Conservation (phyloP, 2,329 filamentous ascomycete genomes). For the Fusarium sp. region DNA sequence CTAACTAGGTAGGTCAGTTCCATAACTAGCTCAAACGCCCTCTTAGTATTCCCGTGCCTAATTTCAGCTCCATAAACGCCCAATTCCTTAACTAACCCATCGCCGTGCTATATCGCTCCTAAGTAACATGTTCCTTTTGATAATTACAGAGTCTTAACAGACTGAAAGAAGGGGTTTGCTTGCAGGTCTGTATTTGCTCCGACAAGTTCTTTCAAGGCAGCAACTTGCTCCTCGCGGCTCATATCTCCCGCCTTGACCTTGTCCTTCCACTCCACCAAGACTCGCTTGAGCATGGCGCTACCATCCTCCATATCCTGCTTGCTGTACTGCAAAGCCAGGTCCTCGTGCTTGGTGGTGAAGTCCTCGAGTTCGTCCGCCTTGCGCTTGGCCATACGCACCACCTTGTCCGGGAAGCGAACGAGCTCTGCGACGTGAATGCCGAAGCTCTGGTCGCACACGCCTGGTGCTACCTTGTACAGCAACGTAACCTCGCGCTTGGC, state of each 20-base stretch:
- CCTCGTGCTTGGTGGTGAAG: slow-evolving; percentile 84
- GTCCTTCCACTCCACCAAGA: slow-evolving; percentile 88
- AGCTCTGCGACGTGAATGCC: slow-evolving; percentile 98
- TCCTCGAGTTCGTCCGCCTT: slow-evolving; percentile 99
- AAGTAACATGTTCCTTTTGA: background rate
- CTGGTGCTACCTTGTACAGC: slow-evolving; percentile 95
- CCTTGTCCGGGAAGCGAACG: slow-evolving; percentile 95
- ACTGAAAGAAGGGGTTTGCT: slow-evolving; percentile 78
- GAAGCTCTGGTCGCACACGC: slow-evolving; percentile 96
- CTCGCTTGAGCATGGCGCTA: slow-evolving; percentile 83
- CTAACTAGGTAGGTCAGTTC: slow-evolving; percentile 5
- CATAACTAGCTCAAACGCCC: slow-evolving; percentile 12
- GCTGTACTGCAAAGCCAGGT: slow-evolving; percentile 71
- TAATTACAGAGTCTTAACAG: slow-evolving; percentile 66
- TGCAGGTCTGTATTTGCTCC: slow-evolving; percentile 75
- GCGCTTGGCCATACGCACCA: slow-evolving; percentile 98
- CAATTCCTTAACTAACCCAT: slow-evolving; percentile 1
- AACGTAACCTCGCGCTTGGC: slow-evolving; percentile 87
- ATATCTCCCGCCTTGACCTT: slow-evolving; percentile 73
- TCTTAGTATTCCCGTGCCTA: slow-evolving; percentile 17
- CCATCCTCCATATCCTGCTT: slow-evolving; percentile 92
- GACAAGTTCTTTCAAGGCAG: slow-evolving; percentile 83
- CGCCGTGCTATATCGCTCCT: slow-evolving; percentile 6
- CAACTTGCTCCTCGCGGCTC: slow-evolving; percentile 81
- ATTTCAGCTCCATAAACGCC: slow-evolving; percentile 32